phyloP scores from a whole-genome alignment of 2,329 filamentous ascomycete species.

The Aspergillus texensis region DNA sequence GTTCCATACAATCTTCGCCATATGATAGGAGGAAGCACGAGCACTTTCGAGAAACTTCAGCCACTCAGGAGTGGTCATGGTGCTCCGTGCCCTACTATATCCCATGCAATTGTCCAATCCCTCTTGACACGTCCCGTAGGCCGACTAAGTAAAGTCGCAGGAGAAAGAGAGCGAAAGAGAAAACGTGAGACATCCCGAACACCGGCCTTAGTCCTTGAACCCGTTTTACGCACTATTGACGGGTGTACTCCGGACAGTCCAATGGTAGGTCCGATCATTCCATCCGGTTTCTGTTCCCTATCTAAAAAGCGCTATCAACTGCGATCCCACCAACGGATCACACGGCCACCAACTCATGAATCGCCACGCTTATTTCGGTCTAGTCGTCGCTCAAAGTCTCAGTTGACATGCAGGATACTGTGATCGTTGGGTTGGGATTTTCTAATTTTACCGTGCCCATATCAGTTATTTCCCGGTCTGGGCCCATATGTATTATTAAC shows the following conservation, averaged over 20 bases:
- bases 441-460: slow-evolving; percentile 1
- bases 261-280: background rate
- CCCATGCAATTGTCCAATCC: background rate
- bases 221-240: background rate
- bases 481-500: slow-evolving; percentile 2
- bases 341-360: background rate
- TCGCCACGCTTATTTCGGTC: background rate
- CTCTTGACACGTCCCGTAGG: background rate
- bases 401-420: background rate
- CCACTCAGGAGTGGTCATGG: background rate
- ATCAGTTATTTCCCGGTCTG: slow-evolving; percentile 7
- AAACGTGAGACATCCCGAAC: background rate
- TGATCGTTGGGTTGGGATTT: background rate
- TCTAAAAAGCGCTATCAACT: background rate
- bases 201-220: background rate
- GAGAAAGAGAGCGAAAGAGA: background rate
- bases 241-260: background rate
- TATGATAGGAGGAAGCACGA: background rate
- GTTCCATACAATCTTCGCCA: background rate
- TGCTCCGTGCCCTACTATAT: slow-evolving; percentile 1
- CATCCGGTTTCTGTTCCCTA: background rate
- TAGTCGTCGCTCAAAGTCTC: background rate
- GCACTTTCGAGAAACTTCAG: background rate
- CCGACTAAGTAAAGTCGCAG: background rate
- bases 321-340: background rate